A percentile compares a stretch with the other conserved stretches of the same genome.
phyloP scores from a whole-genome alignment of 2,329 filamentous ascomycete genomes.

The Hypoxylon sp. region DNA sequence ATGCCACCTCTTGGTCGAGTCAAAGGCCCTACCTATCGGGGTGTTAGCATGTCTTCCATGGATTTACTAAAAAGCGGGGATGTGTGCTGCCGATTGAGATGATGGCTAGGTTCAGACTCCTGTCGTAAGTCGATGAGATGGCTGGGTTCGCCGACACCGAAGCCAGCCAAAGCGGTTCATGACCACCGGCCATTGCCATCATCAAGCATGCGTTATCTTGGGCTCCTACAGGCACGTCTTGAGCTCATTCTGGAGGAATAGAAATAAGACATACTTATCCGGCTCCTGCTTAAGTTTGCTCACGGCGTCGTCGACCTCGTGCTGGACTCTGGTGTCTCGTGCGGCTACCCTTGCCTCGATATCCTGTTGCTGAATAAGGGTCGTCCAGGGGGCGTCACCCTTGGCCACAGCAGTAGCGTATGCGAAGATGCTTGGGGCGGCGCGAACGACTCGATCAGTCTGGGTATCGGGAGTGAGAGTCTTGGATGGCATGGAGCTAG shows the following conservation, averaged over 20 bases:
- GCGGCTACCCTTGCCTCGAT: conserved; percentile 3
- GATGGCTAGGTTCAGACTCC: neutral
- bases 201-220: too few species aligned
- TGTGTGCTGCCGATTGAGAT: neutral
- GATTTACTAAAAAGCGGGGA: neutral
- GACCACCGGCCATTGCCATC: too few species aligned
- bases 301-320: conserved; percentile 21
- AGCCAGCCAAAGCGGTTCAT: neutral
- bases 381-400: conserved; percentile 38
- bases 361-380: conserved; percentile 24
- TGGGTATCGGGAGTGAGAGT: neutral
- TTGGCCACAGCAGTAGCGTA: conserved; percentile 28
- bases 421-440: conserved; percentile 17
- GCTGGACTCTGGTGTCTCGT: conserved; percentile 10
- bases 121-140: too few species aligned
- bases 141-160: too few species aligned
- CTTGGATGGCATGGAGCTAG: conserved; percentile 2
- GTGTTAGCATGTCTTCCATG: conserved; percentile 17
- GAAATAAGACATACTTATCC: conserved; percentile 20
- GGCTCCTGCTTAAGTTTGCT: neutral
- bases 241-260: too few species aligned
- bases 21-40: conserved; percentile 7
- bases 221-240: too few species aligned
- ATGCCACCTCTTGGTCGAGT: neutral
- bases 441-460: neutral